A percentile compares a stretch with the other conserved stretches of the same genome.
Conservation (phyloP, 257 asterid species). For the Solanum gandarillasii region DNA sequence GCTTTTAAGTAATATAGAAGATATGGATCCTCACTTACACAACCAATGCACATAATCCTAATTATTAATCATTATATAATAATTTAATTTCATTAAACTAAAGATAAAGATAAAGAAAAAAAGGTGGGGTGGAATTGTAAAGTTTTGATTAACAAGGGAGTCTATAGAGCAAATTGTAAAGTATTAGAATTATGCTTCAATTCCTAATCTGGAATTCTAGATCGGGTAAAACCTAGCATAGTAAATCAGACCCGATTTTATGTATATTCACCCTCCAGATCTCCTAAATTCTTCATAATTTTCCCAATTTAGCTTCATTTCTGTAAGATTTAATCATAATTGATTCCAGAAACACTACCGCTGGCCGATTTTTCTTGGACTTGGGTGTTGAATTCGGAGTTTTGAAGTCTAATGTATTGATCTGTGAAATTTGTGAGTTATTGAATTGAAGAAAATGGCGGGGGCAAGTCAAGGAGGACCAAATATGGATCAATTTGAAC, state of each 20-base stretch:
- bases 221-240: background rate
- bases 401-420: background rate
- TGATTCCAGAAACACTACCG: background rate
- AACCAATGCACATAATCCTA: background rate
- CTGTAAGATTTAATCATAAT: background rate
- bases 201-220: background rate
- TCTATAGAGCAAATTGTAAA: background rate
- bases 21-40: background rate
- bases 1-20: no score
- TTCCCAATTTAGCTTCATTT: background rate
- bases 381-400: background rate
- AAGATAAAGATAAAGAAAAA: background rate
- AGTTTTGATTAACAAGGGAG: background rate
- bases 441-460: constrained; percentile 27
- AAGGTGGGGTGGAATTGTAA: background rate
- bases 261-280: background rate
- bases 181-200: background rate
- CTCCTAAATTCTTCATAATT: background rate
- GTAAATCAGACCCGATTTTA: background rate
- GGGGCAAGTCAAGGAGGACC: constrained; percentile 22
- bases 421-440: background rate
- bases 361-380: background rate
- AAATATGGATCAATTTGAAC: constrained; percentile 72
- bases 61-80: background rate
- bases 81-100: background rate